Base-by-base conservation (phyloP, 2,329 filamentous ascomycete genomes). In the Fusarium bactridioides region DNA sequence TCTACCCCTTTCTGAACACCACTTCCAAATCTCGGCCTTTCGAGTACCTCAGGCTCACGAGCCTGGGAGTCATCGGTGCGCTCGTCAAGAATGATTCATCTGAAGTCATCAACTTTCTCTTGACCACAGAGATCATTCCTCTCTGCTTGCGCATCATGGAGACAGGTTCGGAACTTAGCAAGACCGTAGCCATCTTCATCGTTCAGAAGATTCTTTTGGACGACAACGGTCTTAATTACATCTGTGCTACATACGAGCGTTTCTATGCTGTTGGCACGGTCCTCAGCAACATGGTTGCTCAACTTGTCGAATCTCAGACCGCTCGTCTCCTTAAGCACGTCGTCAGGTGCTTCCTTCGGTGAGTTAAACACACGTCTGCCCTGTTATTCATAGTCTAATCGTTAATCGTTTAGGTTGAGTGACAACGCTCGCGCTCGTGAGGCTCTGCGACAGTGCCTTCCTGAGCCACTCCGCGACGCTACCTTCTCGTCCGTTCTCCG, bases 151-250 rank as follows among this genome's bases (percentile, higher is more conserved):
- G 96, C 69, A 99, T 99, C 79, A 99, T 99, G 96, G 96, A 99
- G 85, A 99, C 96, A 0, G 96, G 96, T 55, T 98, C 95, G 2
- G 96, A 99, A 83, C 88, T 99, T 68, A 98, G 94, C 86, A 99
- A 99, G 86, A 99, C 96, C 1, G 96, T 99, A 19, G 96, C 96
- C 65, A 99, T 99, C 78, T 99, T 99, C 85, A 99, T 99, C 78
- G 96, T 99, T 23, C 96, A 99, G 83, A 99, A 99, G 87, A 99
- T 99, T 31, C 85, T 99, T 58, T 89, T 99, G 6, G 96, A 99
- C 79, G 96, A 99, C 78, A 95, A 97, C 78, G 96, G 96, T 8
- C 88, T 99, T 70, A 96, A 96, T 79, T 99, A 99, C 83, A 99
- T 99, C 66, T 99, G 96, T 83, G 95, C 97, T 73, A 99, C 96